Base-by-base conservation (phyloP, 2,329 filamentous ascomycete genomes). In the Talaromyces albobiverticillius region DNA sequence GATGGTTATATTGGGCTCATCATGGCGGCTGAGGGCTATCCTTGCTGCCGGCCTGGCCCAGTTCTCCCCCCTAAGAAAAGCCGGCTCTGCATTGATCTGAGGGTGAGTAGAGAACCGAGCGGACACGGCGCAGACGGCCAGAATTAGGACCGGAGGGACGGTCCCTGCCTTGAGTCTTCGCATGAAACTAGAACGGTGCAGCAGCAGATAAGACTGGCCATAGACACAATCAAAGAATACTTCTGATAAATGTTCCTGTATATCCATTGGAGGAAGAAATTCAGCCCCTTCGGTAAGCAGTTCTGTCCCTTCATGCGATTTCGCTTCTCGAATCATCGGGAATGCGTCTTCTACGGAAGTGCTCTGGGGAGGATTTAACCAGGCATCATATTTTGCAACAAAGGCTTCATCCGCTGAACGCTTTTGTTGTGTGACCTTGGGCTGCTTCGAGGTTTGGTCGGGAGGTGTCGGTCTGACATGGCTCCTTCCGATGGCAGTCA, bases 111-210 rank as follows among this genome's bases (percentile, higher is more conserved):
- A 96, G 67, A 97, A 99, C 38, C 94, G 87, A 36, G 93, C 93
- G n/a, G 94, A 90, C 42, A 97, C 86, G 20, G 93, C 93, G 71
- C 94, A 97, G 9, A 99, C 89, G 6, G 93, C 90, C n/a, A 99
- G 81, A 51, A 95, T 85, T 13, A 99, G 77, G 10, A 97, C 93
- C 0, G 94, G 94, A 0, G 94, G 93, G 11, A 97, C 78, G 1
- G 87, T 86, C 26, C 89, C 88, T 56, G 86, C 82, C 64, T 87
- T 90, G 58, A 68, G 58, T 51, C 90, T 90, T 56, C 92, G 83
- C 88, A 97, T 96, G 69, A 95, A 97, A 68, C 92, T 97, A 34
- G 94, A 93, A 68, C 96, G 97, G 73, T 99, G 94, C 9, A 99
- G 82, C 18, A 99, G 77, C 60, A 95, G 89, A 69, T 97, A 99